These are phyloP conservation scores for Neckera pumila DNA, from an alignment of 225 moss, liverwort and hornwort species.

Conservation along the genomic window DNA sequence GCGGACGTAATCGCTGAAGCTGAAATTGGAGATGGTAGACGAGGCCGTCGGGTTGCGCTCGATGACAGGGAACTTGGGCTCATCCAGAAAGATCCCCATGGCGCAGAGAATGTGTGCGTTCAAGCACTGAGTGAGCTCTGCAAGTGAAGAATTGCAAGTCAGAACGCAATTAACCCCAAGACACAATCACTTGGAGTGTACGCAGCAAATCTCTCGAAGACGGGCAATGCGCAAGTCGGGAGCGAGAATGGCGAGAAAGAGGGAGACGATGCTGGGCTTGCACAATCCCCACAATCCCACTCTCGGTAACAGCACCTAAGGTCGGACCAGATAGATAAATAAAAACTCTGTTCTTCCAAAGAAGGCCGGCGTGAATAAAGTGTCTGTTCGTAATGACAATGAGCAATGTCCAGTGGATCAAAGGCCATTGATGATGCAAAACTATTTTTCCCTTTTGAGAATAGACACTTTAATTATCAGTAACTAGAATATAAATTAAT, in stretches of 20 bases:
- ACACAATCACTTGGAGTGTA: not conserved
- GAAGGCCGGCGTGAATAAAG: too few species aligned
- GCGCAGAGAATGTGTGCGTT: not conserved
- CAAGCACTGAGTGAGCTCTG: not conserved
- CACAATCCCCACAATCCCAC: not conserved
- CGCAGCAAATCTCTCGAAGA: not conserved
- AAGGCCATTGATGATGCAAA: too few species aligned
- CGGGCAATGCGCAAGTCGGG: not conserved
- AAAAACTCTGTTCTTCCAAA: too few species aligned
- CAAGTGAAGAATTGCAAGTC: not conserved
- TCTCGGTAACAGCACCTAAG: not conserved
- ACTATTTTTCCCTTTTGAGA: too few species aligned
- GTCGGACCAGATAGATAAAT: too few species aligned
- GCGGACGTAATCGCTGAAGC: constrained; percentile 63
- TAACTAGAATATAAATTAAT: too few species aligned
- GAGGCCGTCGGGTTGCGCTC: constrained; percentile 70
- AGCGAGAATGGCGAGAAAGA: not conserved
- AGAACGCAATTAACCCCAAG: not conserved
- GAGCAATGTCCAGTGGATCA: too few species aligned
- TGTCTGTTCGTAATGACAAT: too few species aligned
- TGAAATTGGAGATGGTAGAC: constrained; percentile 74
- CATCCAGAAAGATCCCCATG: constrained; percentile 77
- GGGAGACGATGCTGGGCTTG: not conserved
- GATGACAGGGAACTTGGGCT: constrained; percentile 79
- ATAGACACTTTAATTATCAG: too few species aligned